Evolutionary conservation across 2,329 filamentous ascomycete species (phyloP).

Genomic region (Penicillium sp.): DNA sequence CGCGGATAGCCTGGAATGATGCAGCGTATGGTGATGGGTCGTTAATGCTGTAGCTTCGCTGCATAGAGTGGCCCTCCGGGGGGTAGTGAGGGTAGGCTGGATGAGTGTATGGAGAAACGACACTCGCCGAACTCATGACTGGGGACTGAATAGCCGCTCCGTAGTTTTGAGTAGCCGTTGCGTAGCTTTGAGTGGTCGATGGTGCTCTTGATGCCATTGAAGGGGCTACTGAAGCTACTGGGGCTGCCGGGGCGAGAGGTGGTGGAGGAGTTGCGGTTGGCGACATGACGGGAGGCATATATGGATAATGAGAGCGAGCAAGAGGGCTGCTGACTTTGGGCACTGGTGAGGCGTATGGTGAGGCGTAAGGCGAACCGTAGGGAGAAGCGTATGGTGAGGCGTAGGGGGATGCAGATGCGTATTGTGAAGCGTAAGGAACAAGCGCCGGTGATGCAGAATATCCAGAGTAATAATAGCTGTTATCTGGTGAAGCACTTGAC

Average conservation of each 20-base stretch:
- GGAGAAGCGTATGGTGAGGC: constrained; percentile 15
- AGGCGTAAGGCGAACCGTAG: constrained; percentile 25
- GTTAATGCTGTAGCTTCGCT: constrained; percentile 31
- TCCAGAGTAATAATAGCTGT: constrained; percentile 22
- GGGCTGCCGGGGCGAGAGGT: constrained; percentile 19
- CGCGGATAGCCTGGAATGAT: constrained; percentile 34
- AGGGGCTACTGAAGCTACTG: constrained; percentile 22
- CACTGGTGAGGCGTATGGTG: constrained; percentile 26
- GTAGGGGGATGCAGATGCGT: constrained; percentile 17
- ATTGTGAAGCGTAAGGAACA: constrained; percentile 18
- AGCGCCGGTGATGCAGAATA: constrained; percentile 24
- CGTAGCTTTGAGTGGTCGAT: constrained; percentile 28
- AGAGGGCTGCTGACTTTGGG: constrained; percentile 39
- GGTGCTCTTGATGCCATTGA: constrained; percentile 12
- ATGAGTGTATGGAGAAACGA: constrained; percentile 32
- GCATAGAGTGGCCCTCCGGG: constrained; percentile 29
- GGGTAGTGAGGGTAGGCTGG: constrained; percentile 28
- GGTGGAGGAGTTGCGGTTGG: constrained; percentile 31
- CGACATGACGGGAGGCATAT: constrained; percentile 39
- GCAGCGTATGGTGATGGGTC: constrained; percentile 25
- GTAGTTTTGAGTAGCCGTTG: constrained; percentile 27
- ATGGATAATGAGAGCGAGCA: constrained; percentile 32
- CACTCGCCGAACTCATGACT: constrained; percentile 34
- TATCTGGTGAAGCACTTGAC: constrained; percentile 25
- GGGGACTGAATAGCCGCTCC: constrained; percentile 37